Conservation (phyloP, 2,329 filamentous ascomycete genomes). For the Juglanconis juglandina region DNA sequence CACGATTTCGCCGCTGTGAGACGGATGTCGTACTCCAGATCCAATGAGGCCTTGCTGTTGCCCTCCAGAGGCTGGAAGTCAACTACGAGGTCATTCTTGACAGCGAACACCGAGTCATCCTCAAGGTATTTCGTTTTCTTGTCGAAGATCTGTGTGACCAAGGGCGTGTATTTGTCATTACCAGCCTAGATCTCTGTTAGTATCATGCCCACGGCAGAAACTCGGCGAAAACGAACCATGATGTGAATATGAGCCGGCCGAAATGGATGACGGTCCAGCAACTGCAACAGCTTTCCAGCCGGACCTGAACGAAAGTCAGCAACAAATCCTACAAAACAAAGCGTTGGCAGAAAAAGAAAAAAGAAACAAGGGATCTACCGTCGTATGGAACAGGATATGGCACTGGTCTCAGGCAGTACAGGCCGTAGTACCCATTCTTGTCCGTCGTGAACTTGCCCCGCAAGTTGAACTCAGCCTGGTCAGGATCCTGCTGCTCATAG, state of each 20-base stretch:
- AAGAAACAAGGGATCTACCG: not conserved
- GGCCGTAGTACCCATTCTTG: constrained; percentile 56
- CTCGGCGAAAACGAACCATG: constrained; percentile 38
- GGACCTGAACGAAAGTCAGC: constrained; percentile 41
- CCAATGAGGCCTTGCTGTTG: constrained; percentile 32
- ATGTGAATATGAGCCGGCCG: constrained; percentile 61
- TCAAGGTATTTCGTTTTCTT: constrained; percentile 52
- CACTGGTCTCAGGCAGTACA: constrained; percentile 55
- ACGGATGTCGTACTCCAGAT: constrained; percentile 37
- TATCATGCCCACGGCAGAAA: not conserved
- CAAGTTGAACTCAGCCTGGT: constrained; percentile 61
- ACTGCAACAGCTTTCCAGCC: constrained; percentile 45
- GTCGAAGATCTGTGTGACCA: constrained; percentile 66
- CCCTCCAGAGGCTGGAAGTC: constrained; percentile 33
- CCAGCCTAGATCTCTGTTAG: constrained; percentile 14
- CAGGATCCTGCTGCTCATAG: constrained; percentile 65
- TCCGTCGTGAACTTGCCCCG: constrained; percentile 64
- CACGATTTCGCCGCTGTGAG: constrained; percentile 16
- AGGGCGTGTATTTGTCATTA: constrained; percentile 24
- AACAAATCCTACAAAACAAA: not conserved
- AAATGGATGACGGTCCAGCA: constrained; percentile 55
- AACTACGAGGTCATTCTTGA: constrained; percentile 35
- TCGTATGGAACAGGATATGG: constrained; percentile 33
- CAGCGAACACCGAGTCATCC: constrained; percentile 37
- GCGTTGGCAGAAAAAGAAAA: no score